Evolutionary conservation across 495 filamentous ascomycete genomes (phyloP).

Genomic region (Trichoderma erinaceum): DNA sequence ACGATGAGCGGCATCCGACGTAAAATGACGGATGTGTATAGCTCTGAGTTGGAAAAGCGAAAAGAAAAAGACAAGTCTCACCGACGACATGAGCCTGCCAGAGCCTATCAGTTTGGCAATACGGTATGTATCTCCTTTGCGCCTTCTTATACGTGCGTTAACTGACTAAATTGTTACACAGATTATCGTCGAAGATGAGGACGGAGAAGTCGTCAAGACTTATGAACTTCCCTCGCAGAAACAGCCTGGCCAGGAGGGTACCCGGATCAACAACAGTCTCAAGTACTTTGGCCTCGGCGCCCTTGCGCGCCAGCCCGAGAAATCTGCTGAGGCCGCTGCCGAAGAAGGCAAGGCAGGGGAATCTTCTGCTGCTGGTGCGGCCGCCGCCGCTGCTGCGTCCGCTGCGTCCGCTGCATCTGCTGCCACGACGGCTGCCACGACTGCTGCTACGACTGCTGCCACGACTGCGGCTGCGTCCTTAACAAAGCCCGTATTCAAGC

Average conservation of each 20-base stretch:
- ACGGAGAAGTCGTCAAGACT: slow-evolving; percentile 95
- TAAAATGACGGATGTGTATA: slow-evolving; percentile 47
- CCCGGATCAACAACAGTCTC: slow-evolving; percentile 38
- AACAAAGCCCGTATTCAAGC: slow-evolving; percentile 21
- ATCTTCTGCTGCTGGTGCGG: slow-evolving; percentile 19
- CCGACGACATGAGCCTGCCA: slow-evolving; percentile 56
- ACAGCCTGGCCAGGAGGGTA: slow-evolving; percentile 26
- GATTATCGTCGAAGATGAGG: slow-evolving; percentile 96
- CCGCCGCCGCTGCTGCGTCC: slow-evolving; percentile 9
- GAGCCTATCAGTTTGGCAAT: slow-evolving; percentile 92
- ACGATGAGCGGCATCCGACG: slow-evolving; percentile 38
- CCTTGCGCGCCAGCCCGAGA: slow-evolving; percentile 31
- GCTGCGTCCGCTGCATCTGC: too few relatives aligned
- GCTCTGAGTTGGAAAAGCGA: slow-evolving; percentile 54
- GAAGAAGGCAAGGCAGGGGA: slow-evolving; percentile 23
- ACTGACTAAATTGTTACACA: slow-evolving; percentile 27
- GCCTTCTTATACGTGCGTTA: background rate
- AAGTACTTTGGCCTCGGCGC: slow-evolving; percentile 44
- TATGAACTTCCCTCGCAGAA: slow-evolving; percentile 71
- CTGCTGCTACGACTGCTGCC: too few relatives aligned
- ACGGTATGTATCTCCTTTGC: slow-evolving; percentile 44
- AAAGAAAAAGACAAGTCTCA: slow-evolving; percentile 46
- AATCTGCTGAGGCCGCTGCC: slow-evolving; percentile 16
- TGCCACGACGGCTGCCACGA: too few relatives aligned
- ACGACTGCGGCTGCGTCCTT: slow-evolving; percentile 16